These are phyloP conservation scores for Dioszegia crocea DNA, from an alignment of 768 basidiomycete species.

Conservation along the genomic window DNA sequence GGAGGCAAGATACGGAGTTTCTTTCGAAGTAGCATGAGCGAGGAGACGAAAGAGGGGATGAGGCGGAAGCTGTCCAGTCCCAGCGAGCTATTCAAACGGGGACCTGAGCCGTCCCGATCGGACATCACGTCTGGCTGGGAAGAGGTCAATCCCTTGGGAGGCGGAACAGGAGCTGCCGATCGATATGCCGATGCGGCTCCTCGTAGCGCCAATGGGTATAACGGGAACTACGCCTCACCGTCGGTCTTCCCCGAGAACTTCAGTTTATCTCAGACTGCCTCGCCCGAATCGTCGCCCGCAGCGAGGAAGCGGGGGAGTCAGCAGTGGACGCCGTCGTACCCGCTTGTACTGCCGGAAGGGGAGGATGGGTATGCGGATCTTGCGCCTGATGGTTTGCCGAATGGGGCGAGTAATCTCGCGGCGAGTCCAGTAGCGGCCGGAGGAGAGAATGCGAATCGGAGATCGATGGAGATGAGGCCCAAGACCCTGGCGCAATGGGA, in stretches of 20 bases:
- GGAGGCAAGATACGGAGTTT: slow-evolving; percentile 22
- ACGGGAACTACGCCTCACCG: slow-evolving; percentile 18
- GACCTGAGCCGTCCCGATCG: not conserved
- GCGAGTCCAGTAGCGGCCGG: not conserved
- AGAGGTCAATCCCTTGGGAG: slow-evolving; percentile 1
- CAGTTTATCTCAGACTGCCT: slow-evolving; percentile 21
- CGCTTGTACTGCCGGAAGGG: slow-evolving; percentile 28
- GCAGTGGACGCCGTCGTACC: slow-evolving; percentile 33
- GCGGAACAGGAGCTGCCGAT: not conserved
- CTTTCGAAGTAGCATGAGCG: slow-evolving; percentile 9
- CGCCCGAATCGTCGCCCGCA: slow-evolving; percentile 14
- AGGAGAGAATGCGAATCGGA: slow-evolving; percentile 24
- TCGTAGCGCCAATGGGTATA: not conserved
- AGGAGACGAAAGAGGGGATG: slow-evolving; percentile 4
- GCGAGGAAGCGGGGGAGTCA: slow-evolving; percentile 13
- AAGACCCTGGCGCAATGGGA: slow-evolving; percentile 12
- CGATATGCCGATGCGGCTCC: slow-evolving; percentile 21
- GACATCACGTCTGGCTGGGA: slow-evolving; percentile 2
- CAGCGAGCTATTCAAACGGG: slow-evolving; percentile 7
- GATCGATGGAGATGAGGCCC: slow-evolving; percentile 3
- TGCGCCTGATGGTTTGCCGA: slow-evolving; percentile 29
- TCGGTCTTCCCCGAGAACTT: slow-evolving; percentile 29
- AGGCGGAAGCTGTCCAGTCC: slow-evolving; percentile 1
- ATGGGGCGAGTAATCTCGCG: not conserved
- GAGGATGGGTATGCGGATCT: slow-evolving; percentile 22